Base-by-base conservation (phyloP, 192 early-diverging fungal species). In the Coemansia sp. region DNA sequence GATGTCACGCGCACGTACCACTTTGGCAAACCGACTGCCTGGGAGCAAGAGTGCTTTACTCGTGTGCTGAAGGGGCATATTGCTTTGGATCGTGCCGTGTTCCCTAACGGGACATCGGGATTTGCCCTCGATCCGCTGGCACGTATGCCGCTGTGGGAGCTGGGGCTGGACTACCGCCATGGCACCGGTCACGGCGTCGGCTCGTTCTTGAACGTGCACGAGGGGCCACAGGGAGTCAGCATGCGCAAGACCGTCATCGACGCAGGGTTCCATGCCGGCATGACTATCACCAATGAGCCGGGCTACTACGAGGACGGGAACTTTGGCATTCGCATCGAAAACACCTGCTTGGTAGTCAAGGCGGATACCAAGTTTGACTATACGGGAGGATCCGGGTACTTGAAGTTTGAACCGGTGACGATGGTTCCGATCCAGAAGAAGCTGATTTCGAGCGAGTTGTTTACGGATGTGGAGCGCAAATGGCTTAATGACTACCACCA, bases 131-230 rank as follows among this genome's bases (percentile, higher is more conserved):
- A 99, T 66, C 81, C 87, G 32, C 81, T 95, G 53, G 92, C 96
- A 8, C 84, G 96, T 28, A 58, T 82, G 17, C 79, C 93, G 30
- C 81, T 97, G 34, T 99, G 96, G 96, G 75, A 82, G 39, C 89
- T 88, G 15, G 96, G 96, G 11, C 80, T 99, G 41, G 92, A 99
- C 69, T 99, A 83, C 86, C 85, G 92, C 26, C 96, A 99, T 65
- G 93, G 96, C 44, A 99, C 96, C 14, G 96, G 96, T 2, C 96
- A 99, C 67, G 96, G 96, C 62, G 94, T 99, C 32, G 96, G 96
- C 4, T 80, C 87, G 18, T 99, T 87, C 80, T 83, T 99, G 56
- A 94, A 96, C 62, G 93, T 94, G 3, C 93, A 97, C 52, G 92
- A 95, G 61, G 92, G 94, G 0, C 96, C 96, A 23, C 96, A 99